Conservation (phyloP, 2,329 filamentous ascomycete genomes). For the Cytospora piceae region DNA sequence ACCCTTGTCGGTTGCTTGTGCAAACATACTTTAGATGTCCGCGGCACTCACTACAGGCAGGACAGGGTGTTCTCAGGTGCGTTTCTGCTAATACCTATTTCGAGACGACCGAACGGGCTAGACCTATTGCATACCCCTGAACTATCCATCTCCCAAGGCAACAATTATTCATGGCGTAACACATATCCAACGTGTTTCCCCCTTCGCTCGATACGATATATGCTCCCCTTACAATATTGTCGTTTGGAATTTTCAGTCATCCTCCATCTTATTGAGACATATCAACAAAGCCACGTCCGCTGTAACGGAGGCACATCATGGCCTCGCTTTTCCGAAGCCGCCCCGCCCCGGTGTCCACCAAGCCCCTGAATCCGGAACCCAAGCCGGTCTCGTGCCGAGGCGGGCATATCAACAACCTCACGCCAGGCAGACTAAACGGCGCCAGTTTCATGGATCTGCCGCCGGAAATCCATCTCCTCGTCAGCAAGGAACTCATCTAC, state of each 20-base stretch:
- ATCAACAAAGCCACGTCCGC: neutral
- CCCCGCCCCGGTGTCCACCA: neutral
- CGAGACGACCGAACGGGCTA: neutral
- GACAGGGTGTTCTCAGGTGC: neutral
- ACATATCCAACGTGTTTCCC: neutral
- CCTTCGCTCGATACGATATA: too few species aligned
- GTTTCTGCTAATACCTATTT: neutral
- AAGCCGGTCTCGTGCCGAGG: neutral
- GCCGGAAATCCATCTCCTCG: conserved; percentile 68
- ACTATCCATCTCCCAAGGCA: conserved; percentile 23
- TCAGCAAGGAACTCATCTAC: conserved; percentile 64
- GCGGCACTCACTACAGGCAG: too few species aligned
- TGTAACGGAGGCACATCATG: conserved; percentile 9
- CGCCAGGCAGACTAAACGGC: conserved; percentile 7
- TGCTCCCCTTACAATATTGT: neutral
- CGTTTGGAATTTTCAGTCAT: neutral
- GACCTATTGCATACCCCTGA: neutral
- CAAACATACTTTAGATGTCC: neutral
- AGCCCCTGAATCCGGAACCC: neutral
- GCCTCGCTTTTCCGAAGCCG: neutral
- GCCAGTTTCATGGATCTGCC: conserved; percentile 57
- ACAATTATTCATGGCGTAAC: conserved; percentile 6
- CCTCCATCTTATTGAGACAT: neutral
- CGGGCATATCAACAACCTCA: neutral
- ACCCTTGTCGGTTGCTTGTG: neutral